phyloP scores from a whole-genome alignment of 495 filamentous ascomycete species.

The Lichina pygmaea region DNA sequence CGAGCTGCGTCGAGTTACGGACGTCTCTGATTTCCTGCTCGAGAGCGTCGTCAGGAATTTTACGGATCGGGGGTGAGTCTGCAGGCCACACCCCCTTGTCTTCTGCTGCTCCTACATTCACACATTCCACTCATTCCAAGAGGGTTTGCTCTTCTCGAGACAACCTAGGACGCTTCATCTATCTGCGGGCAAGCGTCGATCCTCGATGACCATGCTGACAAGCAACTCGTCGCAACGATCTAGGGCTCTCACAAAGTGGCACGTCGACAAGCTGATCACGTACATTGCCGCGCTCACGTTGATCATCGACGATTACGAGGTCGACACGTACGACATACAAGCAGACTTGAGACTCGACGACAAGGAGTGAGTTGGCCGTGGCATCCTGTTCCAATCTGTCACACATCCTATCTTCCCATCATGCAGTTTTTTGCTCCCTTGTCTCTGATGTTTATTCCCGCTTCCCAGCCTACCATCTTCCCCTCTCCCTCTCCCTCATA shows the following conservation, averaged over 20 bases:
- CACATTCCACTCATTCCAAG: no score
- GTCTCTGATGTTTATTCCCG: background rate
- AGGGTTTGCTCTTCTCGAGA: no score
- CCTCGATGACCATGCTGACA: no score
- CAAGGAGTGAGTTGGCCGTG: slow-evolving; percentile 14
- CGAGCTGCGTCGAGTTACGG: slow-evolving; percentile 18
- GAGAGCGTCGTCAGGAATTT: slow-evolving; percentile 45
- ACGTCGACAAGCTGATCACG: slow-evolving; percentile 15
- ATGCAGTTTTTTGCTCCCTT: background rate
- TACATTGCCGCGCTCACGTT: slow-evolving; percentile 19
- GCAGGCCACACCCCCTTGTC: slow-evolving; percentile 13
- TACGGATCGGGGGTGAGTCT: slow-evolving; percentile 22
- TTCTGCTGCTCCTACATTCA: background rate
- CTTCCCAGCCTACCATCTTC: background rate
- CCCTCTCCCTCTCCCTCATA: no score
- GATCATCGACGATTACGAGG: slow-evolving; percentile 49
- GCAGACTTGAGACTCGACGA: slow-evolving; percentile 57
- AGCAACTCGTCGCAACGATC: no score
- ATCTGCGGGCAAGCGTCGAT: no score
- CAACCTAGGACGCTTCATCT: no score
- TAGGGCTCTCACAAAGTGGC: slow-evolving; percentile 11
- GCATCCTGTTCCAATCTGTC: background rate
- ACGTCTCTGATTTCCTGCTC: slow-evolving; percentile 33
- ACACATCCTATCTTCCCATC: background rate
- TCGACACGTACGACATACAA: slow-evolving; percentile 47